Percentiles rank a stretch among this genome's conserved stretches.
Evolutionary conservation across 805 yeast genomes (phyloP).

Genomic region (Kuraishia borneana): DNA sequence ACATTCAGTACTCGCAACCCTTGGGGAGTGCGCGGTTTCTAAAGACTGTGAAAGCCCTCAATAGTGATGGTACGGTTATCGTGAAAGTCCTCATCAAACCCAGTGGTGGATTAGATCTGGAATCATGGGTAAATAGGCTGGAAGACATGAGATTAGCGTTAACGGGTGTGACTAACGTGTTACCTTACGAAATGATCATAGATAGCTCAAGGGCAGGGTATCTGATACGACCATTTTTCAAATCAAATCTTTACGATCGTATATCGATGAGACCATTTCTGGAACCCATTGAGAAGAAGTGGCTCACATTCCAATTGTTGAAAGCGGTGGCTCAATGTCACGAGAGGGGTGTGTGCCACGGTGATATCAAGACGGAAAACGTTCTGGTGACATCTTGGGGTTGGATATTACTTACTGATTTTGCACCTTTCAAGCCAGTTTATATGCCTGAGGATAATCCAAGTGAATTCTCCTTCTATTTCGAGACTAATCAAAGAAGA

Average conservation of each 20-base stretch:
- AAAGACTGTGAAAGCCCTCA: slow-evolving; percentile 75
- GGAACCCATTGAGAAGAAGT: slow-evolving; percentile 67
- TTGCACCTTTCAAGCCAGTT: slow-evolving; percentile 77
- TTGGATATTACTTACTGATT: slow-evolving; percentile 76
- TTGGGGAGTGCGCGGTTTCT: slow-evolving; percentile 76
- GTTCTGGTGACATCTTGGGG: slow-evolving; percentile 80
- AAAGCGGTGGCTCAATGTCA: slow-evolving; percentile 58
- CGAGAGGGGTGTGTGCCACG: slow-evolving; percentile 54
- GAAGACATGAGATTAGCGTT: slow-evolving; percentile 27
- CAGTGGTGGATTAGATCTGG: slow-evolving; percentile 23
- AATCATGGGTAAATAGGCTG: slow-evolving; percentile 15
- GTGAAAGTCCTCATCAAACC: slow-evolving; percentile 83
- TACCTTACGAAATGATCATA: slow-evolving; percentile 63
- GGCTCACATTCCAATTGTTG: slow-evolving; percentile 76
- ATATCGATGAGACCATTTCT: slow-evolving; percentile 80
- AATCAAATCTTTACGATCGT: slow-evolving; percentile 78
- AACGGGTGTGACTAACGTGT: slow-evolving; percentile 42
- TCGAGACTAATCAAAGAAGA: slow-evolving; percentile 81
- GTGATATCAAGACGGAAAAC: slow-evolving; percentile 89
- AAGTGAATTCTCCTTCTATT: slow-evolving; percentile 80
- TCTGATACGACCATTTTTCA: slow-evolving; percentile 69
- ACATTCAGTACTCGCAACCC: slow-evolving; percentile 64
- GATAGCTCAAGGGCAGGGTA: slow-evolving; percentile 93
- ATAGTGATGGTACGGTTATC: slow-evolving; percentile 59
- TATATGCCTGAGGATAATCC: slow-evolving; percentile 89